Conservation (phyloP, 768 basidiomycete genomes). For the Suillus sp. region DNA sequence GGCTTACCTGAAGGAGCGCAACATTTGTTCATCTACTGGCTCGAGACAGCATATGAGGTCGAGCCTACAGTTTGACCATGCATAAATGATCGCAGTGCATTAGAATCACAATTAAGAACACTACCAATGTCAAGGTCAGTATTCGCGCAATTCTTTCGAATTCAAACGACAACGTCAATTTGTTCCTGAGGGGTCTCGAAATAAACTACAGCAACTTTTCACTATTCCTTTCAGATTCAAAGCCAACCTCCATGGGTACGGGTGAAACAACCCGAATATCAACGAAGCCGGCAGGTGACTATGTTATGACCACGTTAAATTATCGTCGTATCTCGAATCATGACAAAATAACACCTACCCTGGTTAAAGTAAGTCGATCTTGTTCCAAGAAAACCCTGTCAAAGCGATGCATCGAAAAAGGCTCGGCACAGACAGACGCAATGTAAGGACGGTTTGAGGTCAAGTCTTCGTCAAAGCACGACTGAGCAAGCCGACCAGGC, state of each 20-base stretch:
- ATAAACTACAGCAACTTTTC: neutral
- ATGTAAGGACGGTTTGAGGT: neutral
- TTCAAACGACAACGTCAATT: neutral
- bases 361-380: neutral
- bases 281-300: neutral
- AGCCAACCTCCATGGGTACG: neutral
- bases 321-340: neutral
- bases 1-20: neutral
- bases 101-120: neutral
- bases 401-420: neutral
- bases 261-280: constrained; percentile 1
- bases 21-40: neutral
- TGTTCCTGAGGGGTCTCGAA: too few species aligned
- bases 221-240: neutral
- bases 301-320: neutral
- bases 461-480: constrained; percentile 1
- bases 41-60: neutral
- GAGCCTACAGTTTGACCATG: neutral
- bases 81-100: neutral
- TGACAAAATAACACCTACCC: neutral
- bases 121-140: neutral
- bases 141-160: neutral
- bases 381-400: constrained; percentile 2
- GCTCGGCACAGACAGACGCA: constrained; percentile 1
- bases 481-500: neutral